Evolutionary conservation across 208 protist species (phyloP).

Genomic region (Crithidia bombi): DNA sequence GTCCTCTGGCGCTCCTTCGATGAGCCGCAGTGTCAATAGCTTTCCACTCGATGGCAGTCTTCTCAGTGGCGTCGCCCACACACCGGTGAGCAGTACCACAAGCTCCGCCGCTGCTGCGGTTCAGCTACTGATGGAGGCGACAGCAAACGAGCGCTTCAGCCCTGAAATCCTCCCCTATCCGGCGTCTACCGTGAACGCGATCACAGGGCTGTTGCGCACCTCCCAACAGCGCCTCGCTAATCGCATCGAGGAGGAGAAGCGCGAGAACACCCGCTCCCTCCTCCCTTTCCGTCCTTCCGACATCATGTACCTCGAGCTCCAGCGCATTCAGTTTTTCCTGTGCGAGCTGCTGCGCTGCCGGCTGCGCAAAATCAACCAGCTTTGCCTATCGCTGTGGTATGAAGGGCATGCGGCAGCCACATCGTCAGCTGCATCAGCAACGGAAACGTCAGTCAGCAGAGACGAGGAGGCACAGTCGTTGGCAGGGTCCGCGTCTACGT

Average conservation of each 20-base stretch:
- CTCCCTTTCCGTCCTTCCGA: slow-evolving; percentile 83
- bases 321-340: slow-evolving; percentile 85
- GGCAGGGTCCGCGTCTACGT: background rate
- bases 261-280: slow-evolving; percentile 48
- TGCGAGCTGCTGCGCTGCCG: slow-evolving; percentile 82
- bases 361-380: slow-evolving; percentile 80
- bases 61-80: background rate
- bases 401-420: slow-evolving; percentile 52
- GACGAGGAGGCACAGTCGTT: background rate
- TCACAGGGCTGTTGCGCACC: slow-evolving; percentile 46
- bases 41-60: slow-evolving; percentile 17
- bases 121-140: slow-evolving; percentile 67
- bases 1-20: slow-evolving; percentile 29
- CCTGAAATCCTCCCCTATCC: slow-evolving; percentile 88
- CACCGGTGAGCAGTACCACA: background rate
- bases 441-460: background rate
- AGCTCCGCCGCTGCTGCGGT: slow-evolving; percentile 26
- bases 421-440: slow-evolving; percentile 30
- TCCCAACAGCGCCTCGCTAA: slow-evolving; percentile 44
- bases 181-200: slow-evolving; percentile 46
- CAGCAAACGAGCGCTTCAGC: slow-evolving; percentile 78
- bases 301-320: slow-evolving; percentile 75
- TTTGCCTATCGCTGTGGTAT: slow-evolving; percentile 71
- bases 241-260: slow-evolving; percentile 58
- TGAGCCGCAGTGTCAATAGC: background rate